phyloP scores from a whole-genome alignment of 179 eudicot genomes.

The Sideroxylon spinosum region DNA sequence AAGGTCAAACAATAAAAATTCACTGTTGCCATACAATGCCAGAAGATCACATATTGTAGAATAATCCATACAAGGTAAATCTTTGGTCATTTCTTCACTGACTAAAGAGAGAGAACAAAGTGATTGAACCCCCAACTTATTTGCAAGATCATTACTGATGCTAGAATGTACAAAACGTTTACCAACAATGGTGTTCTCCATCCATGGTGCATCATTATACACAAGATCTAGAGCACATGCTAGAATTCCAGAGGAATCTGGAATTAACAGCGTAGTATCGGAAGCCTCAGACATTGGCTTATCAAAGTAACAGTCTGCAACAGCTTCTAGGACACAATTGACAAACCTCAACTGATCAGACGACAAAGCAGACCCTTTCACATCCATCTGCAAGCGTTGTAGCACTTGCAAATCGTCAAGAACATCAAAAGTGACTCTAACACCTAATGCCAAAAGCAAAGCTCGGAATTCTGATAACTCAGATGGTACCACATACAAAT shows the following conservation, averaged over 20 bases:
- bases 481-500: slow-evolving; percentile 92
- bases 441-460: slow-evolving; percentile 82
- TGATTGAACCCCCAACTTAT: slow-evolving; percentile 80
- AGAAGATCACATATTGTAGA: slow-evolving; percentile 71
- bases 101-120: slow-evolving; percentile 87
- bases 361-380: slow-evolving; percentile 55
- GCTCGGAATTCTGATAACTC: slow-evolving; percentile 74
- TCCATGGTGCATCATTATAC: slow-evolving; percentile 98
- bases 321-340: slow-evolving; percentile 81
- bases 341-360: slow-evolving; percentile 84
- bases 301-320: slow-evolving; percentile 69
- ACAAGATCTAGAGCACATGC: slow-evolving; percentile 64
- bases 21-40: slow-evolving; percentile 50
- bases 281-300: slow-evolving; percentile 49
- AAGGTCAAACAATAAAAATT: slow-evolving; percentile 81
- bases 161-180: slow-evolving; percentile 74
- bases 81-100: slow-evolving; percentile 95
- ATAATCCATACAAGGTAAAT: slow-evolving; percentile 91
- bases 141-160: slow-evolving; percentile 75
- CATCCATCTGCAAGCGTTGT: slow-evolving; percentile 60
- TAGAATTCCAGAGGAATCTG: slow-evolving; percentile 74
- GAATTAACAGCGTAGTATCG: slow-evolving; percentile 50
- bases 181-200: slow-evolving; percentile 62
- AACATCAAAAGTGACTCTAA: slow-evolving; percentile 74
- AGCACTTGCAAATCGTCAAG: slow-evolving; percentile 70